These are phyloP conservation scores for Aeschynomene evenia DNA, from an alignment of 306 rosid genomes.

Conservation along the genomic window DNA sequence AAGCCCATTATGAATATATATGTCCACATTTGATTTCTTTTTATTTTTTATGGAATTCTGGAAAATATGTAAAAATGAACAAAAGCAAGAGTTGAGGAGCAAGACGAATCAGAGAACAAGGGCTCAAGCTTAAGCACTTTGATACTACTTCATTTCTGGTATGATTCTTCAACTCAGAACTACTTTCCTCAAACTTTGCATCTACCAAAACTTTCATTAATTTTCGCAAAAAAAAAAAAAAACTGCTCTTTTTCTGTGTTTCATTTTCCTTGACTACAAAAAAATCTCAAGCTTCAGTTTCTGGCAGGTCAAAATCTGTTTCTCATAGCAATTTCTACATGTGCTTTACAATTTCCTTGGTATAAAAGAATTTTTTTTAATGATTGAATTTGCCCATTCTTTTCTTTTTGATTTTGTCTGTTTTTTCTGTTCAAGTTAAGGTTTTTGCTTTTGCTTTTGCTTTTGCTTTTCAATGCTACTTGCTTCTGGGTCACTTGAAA, in stretches of 20 bases:
- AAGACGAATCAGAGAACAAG: conserved; percentile 28
- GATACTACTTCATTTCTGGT: conserved; percentile 31
- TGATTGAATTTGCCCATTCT: background rate
- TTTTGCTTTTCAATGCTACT: background rate
- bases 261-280: background rate
- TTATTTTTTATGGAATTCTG: background rate
- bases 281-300: background rate
- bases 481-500: conserved; percentile 26
- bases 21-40: background rate
- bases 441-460: background rate
- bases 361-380: background rate
- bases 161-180: conserved; percentile 1
- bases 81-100: conserved; percentile 2
- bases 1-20: conserved; percentile 7
- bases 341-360: background rate
- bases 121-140: conserved; percentile 29
- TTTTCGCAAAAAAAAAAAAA: conserved; percentile 10
- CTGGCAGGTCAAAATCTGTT: background rate
- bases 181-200: background rate
- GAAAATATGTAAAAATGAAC: background rate
- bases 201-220: background rate
- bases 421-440: background rate
- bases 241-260: background rate
- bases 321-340: conserved; percentile 2
- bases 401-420: conserved; percentile 4